Conservation (phyloP, 805 yeast genomes). For the Starmera dryadoides region DNA sequence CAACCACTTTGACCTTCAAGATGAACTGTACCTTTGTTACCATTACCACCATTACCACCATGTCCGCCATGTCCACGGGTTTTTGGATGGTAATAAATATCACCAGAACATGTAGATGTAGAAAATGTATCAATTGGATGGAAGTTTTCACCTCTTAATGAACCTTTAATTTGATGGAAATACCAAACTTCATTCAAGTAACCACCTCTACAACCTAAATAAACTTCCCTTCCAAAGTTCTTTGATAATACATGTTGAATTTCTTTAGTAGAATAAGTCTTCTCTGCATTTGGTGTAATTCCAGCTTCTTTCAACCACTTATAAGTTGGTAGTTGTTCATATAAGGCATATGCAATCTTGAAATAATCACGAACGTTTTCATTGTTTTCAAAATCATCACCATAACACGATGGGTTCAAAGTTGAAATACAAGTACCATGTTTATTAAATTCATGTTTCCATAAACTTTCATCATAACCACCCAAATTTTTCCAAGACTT, state of each 20-base stretch:
- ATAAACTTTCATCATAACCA: constrained; percentile 60
- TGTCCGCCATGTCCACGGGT: constrained; percentile 12
- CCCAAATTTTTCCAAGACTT: constrained; percentile 67
- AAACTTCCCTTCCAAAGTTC: constrained; percentile 50
- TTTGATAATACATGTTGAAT: constrained; percentile 44
- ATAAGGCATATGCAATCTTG: constrained; percentile 50
- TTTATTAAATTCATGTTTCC: constrained; percentile 92
- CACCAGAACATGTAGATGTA: constrained; percentile 41
- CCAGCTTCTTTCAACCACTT: constrained; percentile 61
- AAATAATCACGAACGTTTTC: constrained; percentile 62
- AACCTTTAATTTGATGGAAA: constrained; percentile 68
- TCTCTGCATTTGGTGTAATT: constrained; percentile 54
- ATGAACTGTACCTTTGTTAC: constrained; percentile 39
- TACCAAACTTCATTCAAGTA: constrained; percentile 59
- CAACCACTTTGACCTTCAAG: constrained; percentile 58
- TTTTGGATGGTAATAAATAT: constrained; percentile 12
- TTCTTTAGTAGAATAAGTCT: constrained; percentile 50
- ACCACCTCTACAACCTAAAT: constrained; percentile 50
- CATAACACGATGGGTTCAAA: constrained; percentile 65
- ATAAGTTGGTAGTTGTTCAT: constrained; percentile 56
- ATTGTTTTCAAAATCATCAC: constrained; percentile 14
- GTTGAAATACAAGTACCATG: constrained; percentile 92
- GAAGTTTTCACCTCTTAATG: constrained; percentile 60
- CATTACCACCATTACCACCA: constrained; percentile 20
- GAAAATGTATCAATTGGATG: constrained; percentile 49